These are phyloP conservation scores for Aspergillus hiratsukae DNA, from an alignment of 2,329 filamentous ascomycete genomes.

Conservation along the genomic window DNA sequence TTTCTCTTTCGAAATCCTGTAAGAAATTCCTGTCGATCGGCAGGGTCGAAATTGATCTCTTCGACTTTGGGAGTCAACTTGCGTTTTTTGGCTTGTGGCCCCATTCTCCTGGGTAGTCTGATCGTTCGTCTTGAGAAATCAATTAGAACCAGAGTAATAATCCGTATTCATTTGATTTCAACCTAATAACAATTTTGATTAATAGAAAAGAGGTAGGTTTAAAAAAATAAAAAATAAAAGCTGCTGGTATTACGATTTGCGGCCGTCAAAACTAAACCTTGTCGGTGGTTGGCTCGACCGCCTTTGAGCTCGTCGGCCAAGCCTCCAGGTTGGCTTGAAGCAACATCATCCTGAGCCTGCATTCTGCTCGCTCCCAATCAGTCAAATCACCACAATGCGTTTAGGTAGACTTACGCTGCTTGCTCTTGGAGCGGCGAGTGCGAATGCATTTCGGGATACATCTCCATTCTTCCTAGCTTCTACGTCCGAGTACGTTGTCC, in stretches of 20 bases:
- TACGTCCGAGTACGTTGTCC: conserved; percentile 64
- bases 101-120: conserved; percentile 36
- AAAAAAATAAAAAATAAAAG: not conserved
- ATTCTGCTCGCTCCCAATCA: conserved; percentile 10
- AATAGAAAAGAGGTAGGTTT: conserved; percentile 6
- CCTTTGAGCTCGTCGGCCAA: conserved; percentile 27
- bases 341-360: conserved; percentile 14
- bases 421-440: conserved; percentile 53
- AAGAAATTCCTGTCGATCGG: conserved; percentile 77
- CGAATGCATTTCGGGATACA: conserved; percentile 74
- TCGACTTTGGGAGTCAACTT: conserved; percentile 60
- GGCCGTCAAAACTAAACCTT: conserved; percentile 22
- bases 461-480: conserved; percentile 89
- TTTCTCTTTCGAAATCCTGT: conserved; percentile 98
- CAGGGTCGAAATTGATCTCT: conserved; percentile 79
- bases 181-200: conserved; percentile 15
- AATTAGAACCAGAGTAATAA: not conserved
- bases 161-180: not conserved
- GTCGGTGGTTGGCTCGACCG: conserved; percentile 30
- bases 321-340: conserved; percentile 14
- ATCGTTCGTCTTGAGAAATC: not conserved
- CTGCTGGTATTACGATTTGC: conserved; percentile 3
- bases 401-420: conserved; percentile 41
- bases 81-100: conserved; percentile 61
- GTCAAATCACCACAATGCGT: conserved; percentile 36